Percentiles rank a stretch among this genome's conserved stretches.
Evolutionary conservation across 2,329 filamentous ascomycete genomes (phyloP).

Genomic region (Colletotrichum liaoningense): DNA sequence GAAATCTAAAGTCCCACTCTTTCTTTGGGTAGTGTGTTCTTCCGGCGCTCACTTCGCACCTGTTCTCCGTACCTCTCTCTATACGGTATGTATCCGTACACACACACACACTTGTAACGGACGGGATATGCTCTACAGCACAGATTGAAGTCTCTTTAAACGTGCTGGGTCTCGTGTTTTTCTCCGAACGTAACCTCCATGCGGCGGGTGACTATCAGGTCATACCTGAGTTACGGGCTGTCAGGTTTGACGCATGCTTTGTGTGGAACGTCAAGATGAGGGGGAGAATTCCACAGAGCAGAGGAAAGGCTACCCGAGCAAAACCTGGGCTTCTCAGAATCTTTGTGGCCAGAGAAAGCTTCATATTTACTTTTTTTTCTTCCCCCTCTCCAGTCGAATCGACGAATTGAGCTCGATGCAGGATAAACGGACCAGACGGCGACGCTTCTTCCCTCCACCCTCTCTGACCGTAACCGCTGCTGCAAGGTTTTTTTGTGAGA

Average conservation of each 20-base stretch:
- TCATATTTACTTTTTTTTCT: not conserved
- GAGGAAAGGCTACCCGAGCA: not conserved
- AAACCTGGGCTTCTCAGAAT: not conserved
- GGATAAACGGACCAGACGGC: not conserved
- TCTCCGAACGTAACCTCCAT: slow-evolving; percentile 18
- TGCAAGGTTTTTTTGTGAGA: slow-evolving; percentile 27
- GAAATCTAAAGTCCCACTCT: slow-evolving; percentile 19
- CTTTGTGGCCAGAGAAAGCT: not conserved
- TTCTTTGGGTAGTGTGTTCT: not conserved
- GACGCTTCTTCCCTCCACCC: not conserved
- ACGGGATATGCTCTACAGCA: not conserved
- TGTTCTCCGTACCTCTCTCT: not conserved
- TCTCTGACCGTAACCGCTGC: slow-evolving; percentile 2
- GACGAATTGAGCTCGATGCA: not conserved
- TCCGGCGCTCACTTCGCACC: not conserved
- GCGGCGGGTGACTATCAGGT: not conserved
- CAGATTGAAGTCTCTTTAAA: not conserved
- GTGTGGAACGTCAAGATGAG: not conserved
- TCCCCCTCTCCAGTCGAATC: too few relatives aligned
- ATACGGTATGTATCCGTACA: too few relatives aligned
- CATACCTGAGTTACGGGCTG: not conserved
- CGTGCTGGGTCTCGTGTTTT: slow-evolving; percentile 7
- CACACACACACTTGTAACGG: not conserved
- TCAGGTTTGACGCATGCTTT: not conserved
- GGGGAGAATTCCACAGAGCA: not conserved